Base-by-base conservation (phyloP, 2,329 filamentous ascomycete species). In the Sclerotinia minor region DNA sequence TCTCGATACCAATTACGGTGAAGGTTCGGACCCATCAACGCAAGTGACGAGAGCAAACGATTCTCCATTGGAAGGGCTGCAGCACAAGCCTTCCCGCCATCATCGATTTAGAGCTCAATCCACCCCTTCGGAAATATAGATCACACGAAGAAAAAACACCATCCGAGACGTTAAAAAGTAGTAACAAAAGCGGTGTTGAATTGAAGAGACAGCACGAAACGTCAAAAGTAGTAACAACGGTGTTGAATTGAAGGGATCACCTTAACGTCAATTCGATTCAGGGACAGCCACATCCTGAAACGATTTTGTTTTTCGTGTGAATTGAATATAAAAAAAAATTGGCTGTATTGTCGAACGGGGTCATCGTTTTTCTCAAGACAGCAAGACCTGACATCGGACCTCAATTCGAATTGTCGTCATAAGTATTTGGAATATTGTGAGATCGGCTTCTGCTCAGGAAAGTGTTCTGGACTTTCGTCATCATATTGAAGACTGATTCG, bases 111-210 rank as follows among this genome's bases (percentile, higher is more conserved):
- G 47, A 44, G 59, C 63, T 60, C 67, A 70, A 64, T 67, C 53
- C 53, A 71, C 64, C 32, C 50, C 58, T 65, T 70, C 35, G 61
- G 68, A 69, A 69, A 70, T 72, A 72, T 41, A 71, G 68, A 72
- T 73, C 70, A 53, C 70, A 71, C 72, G 70, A 15, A 41, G 71
- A 69, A 71, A 41, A 53, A 61, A 29, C 57, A 50, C 59, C 55
- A 60, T 26, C 67, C 59, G 11, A 19, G 13, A 61, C 59, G 45
- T 29, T 29, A 49, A 49, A 32, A 49, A 32, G 52, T 61, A 61
- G 58, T 49, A 49, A 66, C n/a, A 50, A 53, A 13, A 67, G 58
- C 45, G 64, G 64, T 35, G 57, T 52, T 41, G 38, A 44, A n/a
- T 35, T 35, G 32, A 35, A 35, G 32, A 7, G 32, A 7, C 32